Base-by-base conservation (phyloP, 306 rosid genomes). In the Cicer chorassanicum region DNA sequence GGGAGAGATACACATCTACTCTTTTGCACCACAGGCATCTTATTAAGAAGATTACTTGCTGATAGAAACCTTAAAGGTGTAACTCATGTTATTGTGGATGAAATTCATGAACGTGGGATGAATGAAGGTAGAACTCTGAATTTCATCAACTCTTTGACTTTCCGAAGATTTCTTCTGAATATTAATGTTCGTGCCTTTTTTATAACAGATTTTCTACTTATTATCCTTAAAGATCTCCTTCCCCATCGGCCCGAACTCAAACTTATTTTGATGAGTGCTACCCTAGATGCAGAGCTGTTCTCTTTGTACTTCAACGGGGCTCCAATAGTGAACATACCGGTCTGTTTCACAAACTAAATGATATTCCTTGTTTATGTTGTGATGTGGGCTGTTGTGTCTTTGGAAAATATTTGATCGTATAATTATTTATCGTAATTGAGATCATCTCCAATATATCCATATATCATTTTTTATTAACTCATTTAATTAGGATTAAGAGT, bases 71-170 rank as follows among this genome's bases (percentile, higher is more conserved):
- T 95, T 57, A 90, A 87, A 68, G 96, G 92, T 64, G 84, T 95
- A 70, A 90, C 97, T 43, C 98, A 92, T 86, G 93, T 95, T 73
- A 85, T 95, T 84, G 99, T 92, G 71, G 98, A 95, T 78, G 99
- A 95, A 84, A 95, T 95, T 78, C 99, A 95, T 76, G 99, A 95
- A 81, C 98, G 99, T 16, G 99, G 99, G 81, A 92, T 95, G 93
- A 92, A 90, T 82, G 98, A 95, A 89, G 99, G 99, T 95, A 88
- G 77, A 71, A 43, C 29, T 59, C 69, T 83, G 73, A 49, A 73
- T 68, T 82, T 48, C 63, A 50, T 55, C 21, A 8, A 62, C 78
- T 44, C 38, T 74, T 81, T 74, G 50, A 53, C 46, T 79, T 81
- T 86, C 18, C 45, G 80, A 68, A 29, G 9, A 68, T 60, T 70